Evolutionary conservation across 179 eudicot species (phyloP), one percentile per base, ranked within the genome.

Genomic region (Nepenthes alata): DNA sequence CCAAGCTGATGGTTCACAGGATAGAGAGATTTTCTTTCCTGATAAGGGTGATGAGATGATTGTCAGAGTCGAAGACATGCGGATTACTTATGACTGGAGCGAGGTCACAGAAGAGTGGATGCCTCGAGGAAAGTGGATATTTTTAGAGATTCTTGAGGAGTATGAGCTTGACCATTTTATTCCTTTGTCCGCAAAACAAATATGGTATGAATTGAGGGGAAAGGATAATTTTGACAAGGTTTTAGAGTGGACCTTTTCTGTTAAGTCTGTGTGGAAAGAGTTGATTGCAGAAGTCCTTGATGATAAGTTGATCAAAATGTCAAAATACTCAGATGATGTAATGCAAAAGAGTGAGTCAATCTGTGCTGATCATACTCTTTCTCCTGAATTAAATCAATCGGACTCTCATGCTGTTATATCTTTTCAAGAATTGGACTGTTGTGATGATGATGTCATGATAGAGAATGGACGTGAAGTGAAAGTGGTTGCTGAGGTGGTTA

Each of bases 41-140:
- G 99, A 94, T 74, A 41, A 76, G 65, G 97, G 96, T 5, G 95
- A 87, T 73, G 85, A 82, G 63, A 48, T 78, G 60, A 36, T 5
- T n/a, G 35, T 60, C 3, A 14, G 47, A 35, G 45, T 72, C 6
- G 55, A 62, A 54, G 15, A 41, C 4, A 59, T 90, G 59, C 67
- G 99, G 47, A 36, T 74, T 34, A 83, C 86, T 66, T 79, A 72
- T 45, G 95, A 87, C 48, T 94, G 97, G 99, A 78, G 87, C 75
- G 96, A 81, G 70, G 53, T 58, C 58, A 66, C 70, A 0, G 88
- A 58, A 15, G 68, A 70, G 16, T 94, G 99, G 99, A 79, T 61
- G 49, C 64, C 62, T 58, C 83, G 99, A 10, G 85, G 85, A 11
- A 78, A 77, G 34, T 94, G 99, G 99, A 38, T 74, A 60, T 77